Conservation (phyloP, 1,139 yeast species). For the Ogataea hybrid region DNA sequence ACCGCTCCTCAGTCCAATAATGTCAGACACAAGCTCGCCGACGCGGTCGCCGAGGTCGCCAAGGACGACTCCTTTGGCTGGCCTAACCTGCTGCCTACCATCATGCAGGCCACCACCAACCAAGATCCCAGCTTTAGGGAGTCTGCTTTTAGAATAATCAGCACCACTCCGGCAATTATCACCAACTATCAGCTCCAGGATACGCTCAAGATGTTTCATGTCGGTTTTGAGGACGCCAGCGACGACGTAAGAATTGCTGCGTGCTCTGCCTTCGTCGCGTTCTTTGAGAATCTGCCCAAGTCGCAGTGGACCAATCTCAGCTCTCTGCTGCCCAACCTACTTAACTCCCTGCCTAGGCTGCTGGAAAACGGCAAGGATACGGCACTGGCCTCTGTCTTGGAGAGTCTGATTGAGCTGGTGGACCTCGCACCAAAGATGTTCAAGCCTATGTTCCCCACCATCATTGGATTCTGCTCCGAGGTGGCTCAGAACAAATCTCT, state of each 20-base stretch:
- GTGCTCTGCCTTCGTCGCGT: slow-evolving; percentile 88
- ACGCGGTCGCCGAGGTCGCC: slow-evolving; percentile 92
- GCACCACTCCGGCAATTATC: slow-evolving; percentile 79
- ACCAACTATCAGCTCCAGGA: slow-evolving; percentile 51
- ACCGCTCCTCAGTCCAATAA: slow-evolving; percentile 59
- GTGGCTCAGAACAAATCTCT: slow-evolving; percentile 80
- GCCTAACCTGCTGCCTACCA: slow-evolving; percentile 75
- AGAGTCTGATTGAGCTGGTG: slow-evolving; percentile 83
- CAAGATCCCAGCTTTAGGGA: slow-evolving; percentile 74
- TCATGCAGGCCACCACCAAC: slow-evolving; percentile 58
- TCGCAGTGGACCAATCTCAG: slow-evolving; percentile 73
- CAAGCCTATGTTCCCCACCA: slow-evolving; percentile 82
- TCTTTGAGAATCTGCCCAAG: slow-evolving; percentile 79
- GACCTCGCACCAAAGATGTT: slow-evolving; percentile 95
- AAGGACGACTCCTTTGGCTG: slow-evolving; percentile 58
- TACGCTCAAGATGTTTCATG: slow-evolving; percentile 66
- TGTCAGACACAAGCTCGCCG: slow-evolving; percentile 89
- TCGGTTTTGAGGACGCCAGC: slow-evolving; percentile 73
- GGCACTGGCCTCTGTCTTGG: slow-evolving; percentile 84
- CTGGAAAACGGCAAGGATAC: slow-evolving; percentile 74
- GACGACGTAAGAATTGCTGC: slow-evolving; percentile 91
- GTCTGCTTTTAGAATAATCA: slow-evolving; percentile 84
- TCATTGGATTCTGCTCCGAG: slow-evolving; percentile 78
- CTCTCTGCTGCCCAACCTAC: slow-evolving; percentile 75
- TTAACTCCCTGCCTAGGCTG: slow-evolving; percentile 85